Evolutionary conservation across 2,329 filamentous ascomycete species (phyloP), one percentile per base, ranked within the genome.

Genomic region (Fusarium sp.): DNA sequence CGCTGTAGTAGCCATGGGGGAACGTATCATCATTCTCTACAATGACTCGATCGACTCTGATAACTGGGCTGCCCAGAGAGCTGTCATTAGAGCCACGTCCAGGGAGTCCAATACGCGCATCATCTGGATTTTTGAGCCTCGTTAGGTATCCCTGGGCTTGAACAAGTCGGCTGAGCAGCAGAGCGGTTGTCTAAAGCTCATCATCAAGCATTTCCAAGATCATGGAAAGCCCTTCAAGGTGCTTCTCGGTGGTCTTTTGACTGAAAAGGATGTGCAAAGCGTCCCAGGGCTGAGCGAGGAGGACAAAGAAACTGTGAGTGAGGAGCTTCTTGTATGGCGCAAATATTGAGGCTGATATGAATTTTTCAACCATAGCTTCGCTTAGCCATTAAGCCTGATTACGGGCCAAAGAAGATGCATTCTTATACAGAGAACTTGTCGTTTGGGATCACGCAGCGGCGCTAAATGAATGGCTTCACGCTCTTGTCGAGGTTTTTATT

Each of bases 401-500:
- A 70, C 45, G 75, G 65, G 13, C 58, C 74, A 65, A 54, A 33
- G 63, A 74, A 5, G 70, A 77, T 47, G 75, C 75, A 22, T 52
- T 60, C 18, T 50, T 74, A 33, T 76, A 78, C 38, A 71, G 64
- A 42, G 54, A 42, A 9, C 76, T 78, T 10, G 69, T 69, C 58
- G 76, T 72, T 8, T 70, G 73, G 67, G 76, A 78, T 33, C 71
- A 76, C 52, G 73, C 64, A 18, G 66, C 62, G 2, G 74, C 74
- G 52, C 58, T 78, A 14, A 57, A 68, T 14, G 38, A 68, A 20
- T 78, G 76, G 76, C 63, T 66, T 11, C 47, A 63, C 6, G 59
- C 62, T 2, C 47, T 63, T 14, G 78, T 80, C 38, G 82, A 80
- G 63, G 76, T 84, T 38, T 80, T 82, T 45, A 78, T 82, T 63